phyloP scores from a whole-genome alignment of 345 rosid species.

The Corymbia maculata region DNA sequence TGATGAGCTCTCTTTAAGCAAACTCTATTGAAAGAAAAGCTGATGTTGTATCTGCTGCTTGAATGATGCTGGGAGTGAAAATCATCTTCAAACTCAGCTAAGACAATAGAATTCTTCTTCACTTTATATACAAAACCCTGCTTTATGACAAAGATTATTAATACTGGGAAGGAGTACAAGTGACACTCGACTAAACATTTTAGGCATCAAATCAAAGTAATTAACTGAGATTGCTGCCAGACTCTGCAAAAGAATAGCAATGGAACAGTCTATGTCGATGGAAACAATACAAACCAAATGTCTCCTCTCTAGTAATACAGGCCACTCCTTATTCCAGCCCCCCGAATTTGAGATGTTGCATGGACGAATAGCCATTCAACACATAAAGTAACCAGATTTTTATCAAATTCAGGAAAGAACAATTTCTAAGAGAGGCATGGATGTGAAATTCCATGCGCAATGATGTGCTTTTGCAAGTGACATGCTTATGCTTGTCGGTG shows the following conservation, averaged over 20 bases:
- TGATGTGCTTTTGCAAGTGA: not conserved
- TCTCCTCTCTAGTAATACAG: not conserved
- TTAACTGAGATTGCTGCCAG: not conserved
- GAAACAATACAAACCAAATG: not conserved
- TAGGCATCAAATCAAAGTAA: not conserved
- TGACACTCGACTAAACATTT: not conserved
- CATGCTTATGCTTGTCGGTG: not conserved
- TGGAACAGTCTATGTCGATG: not conserved
- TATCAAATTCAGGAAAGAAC: not conserved
- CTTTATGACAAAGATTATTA: not conserved
- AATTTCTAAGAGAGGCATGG: not conserved
- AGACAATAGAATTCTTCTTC: conserved; percentile 2
- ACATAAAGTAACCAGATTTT: not conserved
- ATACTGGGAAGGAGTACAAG: not conserved
- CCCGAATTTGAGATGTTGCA: not conserved
- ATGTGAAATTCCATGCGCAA: not conserved
- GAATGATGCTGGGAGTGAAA: conserved; percentile 17
- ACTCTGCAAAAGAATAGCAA: not conserved
- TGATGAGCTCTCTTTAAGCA: no score
- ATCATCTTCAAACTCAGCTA: conserved; percentile 24
- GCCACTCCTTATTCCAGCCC: not conserved
- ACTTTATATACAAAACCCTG: conserved; percentile 1
- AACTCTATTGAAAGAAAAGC: conserved; percentile 40
- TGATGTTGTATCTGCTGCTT: conserved; percentile 15
- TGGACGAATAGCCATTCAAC: not conserved